Evolutionary conservation across 495 filamentous ascomycete genomes (phyloP).

Genomic region (Trichocladium antarcticum): DNA sequence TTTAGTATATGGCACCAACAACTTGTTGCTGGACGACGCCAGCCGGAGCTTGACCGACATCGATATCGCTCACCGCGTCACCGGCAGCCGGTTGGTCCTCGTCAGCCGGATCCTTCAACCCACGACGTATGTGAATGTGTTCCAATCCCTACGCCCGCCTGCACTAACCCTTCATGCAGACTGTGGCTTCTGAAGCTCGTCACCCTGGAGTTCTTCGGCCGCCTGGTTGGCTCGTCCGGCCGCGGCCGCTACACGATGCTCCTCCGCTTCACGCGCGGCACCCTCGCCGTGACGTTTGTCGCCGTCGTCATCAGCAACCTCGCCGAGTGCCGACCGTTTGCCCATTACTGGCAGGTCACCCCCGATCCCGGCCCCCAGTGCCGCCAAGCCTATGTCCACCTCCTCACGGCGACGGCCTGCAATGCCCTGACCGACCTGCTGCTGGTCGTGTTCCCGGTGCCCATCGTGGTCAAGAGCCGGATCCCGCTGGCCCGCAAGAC

Average conservation of each 20-base stretch:
- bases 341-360: slow-evolving; percentile 76
- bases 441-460: slow-evolving; percentile 76
- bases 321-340: slow-evolving; percentile 72
- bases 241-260: slow-evolving; percentile 51
- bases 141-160: too few relatives aligned
- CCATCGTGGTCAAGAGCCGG: slow-evolving; percentile 60
- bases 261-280: slow-evolving; percentile 57
- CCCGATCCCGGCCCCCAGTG: slow-evolving; percentile 80
- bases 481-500: slow-evolving; percentile 54
- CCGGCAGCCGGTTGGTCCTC: slow-evolving; percentile 55
- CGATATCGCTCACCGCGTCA: slow-evolving; percentile 37
- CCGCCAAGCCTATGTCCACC: slow-evolving; percentile 66
- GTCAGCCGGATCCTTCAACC: slow-evolving; percentile 53
- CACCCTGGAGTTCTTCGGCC: slow-evolving; percentile 78
- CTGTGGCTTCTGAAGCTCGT: slow-evolving; percentile 87
- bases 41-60: slow-evolving; percentile 26
- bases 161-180: too few relatives aligned
- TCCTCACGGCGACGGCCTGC: slow-evolving; percentile 67
- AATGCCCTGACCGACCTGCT: slow-evolving; percentile 80
- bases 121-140: slow-evolving; percentile 38
- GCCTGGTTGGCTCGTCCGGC: slow-evolving; percentile 56
- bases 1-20: slow-evolving; percentile 81
- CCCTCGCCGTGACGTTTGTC: slow-evolving; percentile 61
- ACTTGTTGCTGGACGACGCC: slow-evolving; percentile 38
- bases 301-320: slow-evolving; percentile 69